Conservation (phyloP, 2,329 filamentous ascomycete species). For the Rutstroemia sp. region DNA sequence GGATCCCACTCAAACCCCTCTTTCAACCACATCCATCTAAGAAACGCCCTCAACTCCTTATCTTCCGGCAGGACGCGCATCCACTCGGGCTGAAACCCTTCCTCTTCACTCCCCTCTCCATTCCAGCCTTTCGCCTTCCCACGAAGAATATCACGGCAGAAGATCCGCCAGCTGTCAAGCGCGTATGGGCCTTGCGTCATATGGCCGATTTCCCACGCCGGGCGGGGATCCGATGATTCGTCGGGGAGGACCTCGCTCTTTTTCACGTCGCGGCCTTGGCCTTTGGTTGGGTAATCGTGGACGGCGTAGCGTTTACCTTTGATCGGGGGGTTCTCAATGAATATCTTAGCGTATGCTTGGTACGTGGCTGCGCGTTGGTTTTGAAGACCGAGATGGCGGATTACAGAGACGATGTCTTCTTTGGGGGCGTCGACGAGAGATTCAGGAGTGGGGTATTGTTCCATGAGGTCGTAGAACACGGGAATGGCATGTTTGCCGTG, state of each 20-base stretch:
- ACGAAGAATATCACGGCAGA: constrained; percentile 73
- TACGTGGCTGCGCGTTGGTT: constrained; percentile 60
- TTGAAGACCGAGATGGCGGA: constrained; percentile 64
- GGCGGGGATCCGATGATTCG: constrained; percentile 26
- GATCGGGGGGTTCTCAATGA: constrained; percentile 53
- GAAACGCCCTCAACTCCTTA: constrained; percentile 80
- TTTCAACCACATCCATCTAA: constrained; percentile 87
- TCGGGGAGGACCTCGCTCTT: constrained; percentile 40
- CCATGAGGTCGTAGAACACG: constrained; percentile 61
- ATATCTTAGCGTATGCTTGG: constrained; percentile 62
- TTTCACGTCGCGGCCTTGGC: constrained; percentile 41
- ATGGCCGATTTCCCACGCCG: constrained; percentile 75
- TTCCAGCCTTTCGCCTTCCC: constrained; percentile 60
- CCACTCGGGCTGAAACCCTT: constrained; percentile 74
- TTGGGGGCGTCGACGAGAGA: constrained; percentile 51
- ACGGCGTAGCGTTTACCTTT: constrained; percentile 49
- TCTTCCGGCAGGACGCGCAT: constrained; percentile 76
- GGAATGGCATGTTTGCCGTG: constrained; percentile 68
- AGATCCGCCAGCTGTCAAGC: constrained; percentile 87
- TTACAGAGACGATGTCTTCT: constrained; percentile 52
- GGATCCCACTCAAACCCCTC: constrained; percentile 81
- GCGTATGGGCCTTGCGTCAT: constrained; percentile 77
- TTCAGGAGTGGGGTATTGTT: constrained; percentile 58
- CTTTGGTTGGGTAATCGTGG: constrained; percentile 44
- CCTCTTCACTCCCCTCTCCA: constrained; percentile 53